A percentile compares a stretch with the other conserved stretches of the same genome.
Conservation (phyloP, 805 yeast genomes). For the Pichia rugopelliculosa region DNA sequence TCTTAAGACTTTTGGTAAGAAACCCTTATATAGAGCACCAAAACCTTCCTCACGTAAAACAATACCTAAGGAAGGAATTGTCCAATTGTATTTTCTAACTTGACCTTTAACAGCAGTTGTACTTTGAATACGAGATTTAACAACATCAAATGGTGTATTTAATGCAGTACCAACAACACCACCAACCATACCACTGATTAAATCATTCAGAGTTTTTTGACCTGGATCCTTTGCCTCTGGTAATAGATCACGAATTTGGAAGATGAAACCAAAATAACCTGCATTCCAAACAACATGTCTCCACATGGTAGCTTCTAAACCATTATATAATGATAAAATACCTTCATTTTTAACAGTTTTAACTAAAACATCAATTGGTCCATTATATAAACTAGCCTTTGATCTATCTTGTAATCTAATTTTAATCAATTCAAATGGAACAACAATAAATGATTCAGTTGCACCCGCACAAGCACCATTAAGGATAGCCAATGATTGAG, state of each 20-base stretch:
- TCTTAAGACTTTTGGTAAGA: constrained; percentile 93
- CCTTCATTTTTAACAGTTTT: constrained; percentile 74
- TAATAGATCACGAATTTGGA: constrained; percentile 71
- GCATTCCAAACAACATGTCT: constrained; percentile 97
- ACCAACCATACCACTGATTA: constrained; percentile 91
- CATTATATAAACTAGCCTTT: constrained; percentile 46
- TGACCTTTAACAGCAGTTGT: constrained; percentile 61
- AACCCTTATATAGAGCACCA: constrained; percentile 87
- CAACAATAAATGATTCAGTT: constrained; percentile 92
- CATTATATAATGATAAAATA: constrained; percentile 76
- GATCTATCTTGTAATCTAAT: constrained; percentile 91
- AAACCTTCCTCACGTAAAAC: constrained; percentile 90
- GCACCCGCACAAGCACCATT: constrained; percentile 99
- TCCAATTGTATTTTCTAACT: constrained; percentile 85
- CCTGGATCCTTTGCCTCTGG: constrained; percentile 68
- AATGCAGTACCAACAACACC: constrained; percentile 94
- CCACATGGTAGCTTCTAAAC: constrained; percentile 95
- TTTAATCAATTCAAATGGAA: constrained; percentile 94
- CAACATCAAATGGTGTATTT: constrained; percentile 97
- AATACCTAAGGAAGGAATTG: constrained; percentile 66
- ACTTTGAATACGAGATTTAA: constrained; percentile 91
- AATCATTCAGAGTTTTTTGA: constrained; percentile 77
- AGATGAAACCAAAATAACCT: constrained; percentile 93
- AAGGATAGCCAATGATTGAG: constrained; percentile 75
- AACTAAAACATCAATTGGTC: constrained; percentile 75